Evolutionary conservation across 441 rosid species (phyloP), one percentile per base, ranked within the genome.

Genomic region (Adansonia grandidieri): DNA sequence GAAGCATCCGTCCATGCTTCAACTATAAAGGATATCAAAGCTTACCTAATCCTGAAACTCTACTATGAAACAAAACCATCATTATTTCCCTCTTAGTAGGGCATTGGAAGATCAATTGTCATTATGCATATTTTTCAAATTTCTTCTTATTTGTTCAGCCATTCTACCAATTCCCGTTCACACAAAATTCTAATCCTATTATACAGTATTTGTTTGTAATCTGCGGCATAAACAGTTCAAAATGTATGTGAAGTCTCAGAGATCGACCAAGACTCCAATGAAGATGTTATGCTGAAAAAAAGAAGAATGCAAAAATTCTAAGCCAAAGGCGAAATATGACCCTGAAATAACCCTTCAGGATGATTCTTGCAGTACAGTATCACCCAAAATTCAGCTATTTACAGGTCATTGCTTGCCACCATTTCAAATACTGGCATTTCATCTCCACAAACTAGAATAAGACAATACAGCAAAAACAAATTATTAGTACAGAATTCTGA

Each of bases 91-190:
- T 37, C 69, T 2, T 14, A 7, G 11, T 2, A 64, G 22, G 40
- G 37, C 64, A 60, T 22, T 19, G 32, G 64, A 60, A 60, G 37
- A 32, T 63, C 68, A 37, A 64, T 37, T 32, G 20, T 64, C 69
- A 10, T 22, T 13, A 17, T 57, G 61, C 48, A 7, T 14, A 64
- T 37, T 37, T 37, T 40, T 24, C 15, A 60, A 60, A 9, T 19
- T 20, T 60, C 14, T 20, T 64, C 69, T 37, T 64, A 15, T 7
- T 7, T 7, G 28, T 64, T 37, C 11, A 32, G 69, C 48, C 47
- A 64, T 64, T 40, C 54, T 44, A 45, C n/a, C 15, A 42, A 42
- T 17, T 66, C 8, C 28, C 48, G 2, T 45, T 66, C 28, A 14
- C 9, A 66, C 51, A 66, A 65, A 44, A 66, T 42, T 66, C 24